Percentiles rank a stretch among this genome's conserved stretches.
Evolutionary conservation across 768 basidiomycete genomes (phyloP).

Genomic region (Roridomyces roridus): DNA sequence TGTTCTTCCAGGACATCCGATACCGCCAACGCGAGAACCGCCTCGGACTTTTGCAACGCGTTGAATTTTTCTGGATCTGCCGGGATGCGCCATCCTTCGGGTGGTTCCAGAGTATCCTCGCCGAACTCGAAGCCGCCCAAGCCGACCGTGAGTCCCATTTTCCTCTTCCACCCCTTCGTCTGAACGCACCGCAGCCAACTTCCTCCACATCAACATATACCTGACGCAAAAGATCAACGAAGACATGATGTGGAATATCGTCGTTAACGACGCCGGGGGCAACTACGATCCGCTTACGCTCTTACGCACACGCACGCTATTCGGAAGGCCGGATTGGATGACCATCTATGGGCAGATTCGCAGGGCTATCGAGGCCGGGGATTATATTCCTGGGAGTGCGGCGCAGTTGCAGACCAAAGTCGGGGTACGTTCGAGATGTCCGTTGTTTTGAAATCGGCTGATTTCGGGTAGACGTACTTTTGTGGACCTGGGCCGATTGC

Average conservation of each 20-base stretch:
- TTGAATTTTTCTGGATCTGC: constrained; percentile 95
- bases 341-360: constrained; percentile 76
- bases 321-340: constrained; percentile 91
- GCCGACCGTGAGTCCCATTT: constrained; percentile 72
- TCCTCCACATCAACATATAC: constrained; percentile 91
- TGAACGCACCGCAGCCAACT: constrained; percentile 65
- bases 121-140: constrained; percentile 88
- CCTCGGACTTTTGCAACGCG: constrained; percentile 80
- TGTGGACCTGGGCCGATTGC: constrained; percentile 83
- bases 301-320: constrained; percentile 87
- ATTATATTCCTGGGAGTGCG: constrained; percentile 79
- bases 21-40: constrained; percentile 83
- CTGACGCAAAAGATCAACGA: constrained; percentile 85
- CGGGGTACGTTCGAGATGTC: constrained; percentile 56
- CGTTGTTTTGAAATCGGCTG: background rate
- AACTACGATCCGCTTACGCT: constrained; percentile 90
- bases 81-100: constrained; percentile 91
- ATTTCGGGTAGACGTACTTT: constrained; percentile 78
- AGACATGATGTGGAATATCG: constrained; percentile 91
- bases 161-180: background rate
- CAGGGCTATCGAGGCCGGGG: constrained; percentile 79
- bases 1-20: constrained; percentile 10
- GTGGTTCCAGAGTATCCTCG: constrained; percentile 92
- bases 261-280: constrained; percentile 83
- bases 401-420: constrained; percentile 84